Evolutionary conservation across 2,329 filamentous ascomycete species (phyloP), one percentile per base, ranked within the genome.

Genomic region (Gnomoniopsis smithogilvyi): DNA sequence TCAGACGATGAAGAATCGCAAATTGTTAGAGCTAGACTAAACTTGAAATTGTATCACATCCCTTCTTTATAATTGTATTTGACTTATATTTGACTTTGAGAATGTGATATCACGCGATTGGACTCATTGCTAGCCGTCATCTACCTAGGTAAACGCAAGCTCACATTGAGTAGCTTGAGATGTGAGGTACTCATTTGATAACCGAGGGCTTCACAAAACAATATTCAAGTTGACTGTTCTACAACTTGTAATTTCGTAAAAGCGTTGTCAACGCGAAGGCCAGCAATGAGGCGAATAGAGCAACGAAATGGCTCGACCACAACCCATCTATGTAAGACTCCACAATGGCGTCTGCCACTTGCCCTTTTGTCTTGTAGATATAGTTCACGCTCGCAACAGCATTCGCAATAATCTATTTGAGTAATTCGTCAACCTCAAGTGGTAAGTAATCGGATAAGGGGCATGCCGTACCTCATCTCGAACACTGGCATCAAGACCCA

Each of bases 261-360:
- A 72, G 61, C 1, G 68, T 36, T 10, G 68, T 64, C 7, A 67
- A 53, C 4, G 64, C 41, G 33, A 72, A 65, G 1, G 66, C 72
- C 19, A 65, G 22, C 21, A 62, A 47, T 0, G 71, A 69, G 30
- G 65, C 68, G 1, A 65, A 26, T 8, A 74, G 66, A 10, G 72
- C 74, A 7, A 73, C 63, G 0, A 67, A 63, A 45, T 74, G 72
- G 46, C 68, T 72, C 61, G 67, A 73, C 61, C 69, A 70, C 26
- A 74, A 43, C 0, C 72, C 72, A 30, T 71, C 66, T 2, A 74
- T 68, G 56, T 74, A 74, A 2, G 72, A 67, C 15, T 62, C 64
- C 1, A 71, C 66, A 7, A 74, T 63, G 3, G 68, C 72, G 19
- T 67, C 51, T 6, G 68, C 62, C 1, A 73, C 51, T 1, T 55